Base-by-base conservation (phyloP, 768 basidiomycete genomes). In the Psilocybe cubensis region DNA sequence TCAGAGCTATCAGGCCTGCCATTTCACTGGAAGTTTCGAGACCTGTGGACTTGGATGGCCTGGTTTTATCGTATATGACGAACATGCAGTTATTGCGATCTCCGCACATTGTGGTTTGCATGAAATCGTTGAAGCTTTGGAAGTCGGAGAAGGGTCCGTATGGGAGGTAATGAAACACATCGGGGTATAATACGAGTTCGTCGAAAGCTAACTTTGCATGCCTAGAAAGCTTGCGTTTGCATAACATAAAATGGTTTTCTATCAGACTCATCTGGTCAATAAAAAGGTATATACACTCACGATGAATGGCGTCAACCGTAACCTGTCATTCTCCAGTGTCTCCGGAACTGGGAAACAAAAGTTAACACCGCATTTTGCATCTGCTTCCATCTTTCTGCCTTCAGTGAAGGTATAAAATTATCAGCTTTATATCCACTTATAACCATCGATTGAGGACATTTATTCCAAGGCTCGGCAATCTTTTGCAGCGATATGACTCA, bases 1-100 rank as follows among this genome's bases (percentile, higher is more conserved):
- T 66, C 56, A 82, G 74, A 0, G 79, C 84, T 9, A 87, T 77
- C 6, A 76, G 70, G 0, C 84, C 87, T 3, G 87, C 86, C 11
- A 88, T 63, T 60, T 4, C 70, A 70, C 12, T 11, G 35, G 68
- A 64, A 31, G 52, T 40, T 0, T 38, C 50, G 1, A 41, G 48
- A 9, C 52, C 33, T 38, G 54, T 24, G 14, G 31, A 33, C 14
- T 24, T 45, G 41, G 28, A 20, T 29, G n/a, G 25, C 52, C 21
- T 59, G 23, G 79, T 78, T 59, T 81, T 83, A 68, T 87, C 83
- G 63, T 81, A 77, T 40, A 87, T 71, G 35, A 79, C 80, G 60
- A 83, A 85, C n/a, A 84, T 68, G 11, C 79, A 52, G 31, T 66
- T 65, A 4, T 68, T 72, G 2, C 69, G 70, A 45, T 79, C 67